Evolutionary conservation across 148 eudicot genomes (phyloP).

Genomic region (Cornus florida): DNA sequence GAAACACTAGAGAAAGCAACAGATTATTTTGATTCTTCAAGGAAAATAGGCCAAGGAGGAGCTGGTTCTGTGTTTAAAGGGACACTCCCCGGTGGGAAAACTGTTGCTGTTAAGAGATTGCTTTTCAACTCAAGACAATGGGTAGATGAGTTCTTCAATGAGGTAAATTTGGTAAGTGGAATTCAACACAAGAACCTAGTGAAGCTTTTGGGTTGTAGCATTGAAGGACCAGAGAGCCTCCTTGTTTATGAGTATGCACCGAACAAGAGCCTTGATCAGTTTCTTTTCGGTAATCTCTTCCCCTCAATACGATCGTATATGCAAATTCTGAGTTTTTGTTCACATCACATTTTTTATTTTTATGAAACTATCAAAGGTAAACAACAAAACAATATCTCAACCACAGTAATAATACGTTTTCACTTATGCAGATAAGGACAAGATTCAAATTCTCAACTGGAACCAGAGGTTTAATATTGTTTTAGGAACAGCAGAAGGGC

Average conservation of each 20-base stretch:
- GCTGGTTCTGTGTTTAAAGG: slow-evolving; percentile 75
- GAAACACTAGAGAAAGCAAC: slow-evolving; percentile 62
- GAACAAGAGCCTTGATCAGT: slow-evolving; percentile 64
- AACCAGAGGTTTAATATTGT: slow-evolving; percentile 47
- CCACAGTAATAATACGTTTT: neutral
- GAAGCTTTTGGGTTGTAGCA: slow-evolving; percentile 67
- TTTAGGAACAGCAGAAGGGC: slow-evolving; percentile 71
- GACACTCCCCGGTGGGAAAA: slow-evolving; percentile 43
- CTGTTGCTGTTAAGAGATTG: slow-evolving; percentile 66
- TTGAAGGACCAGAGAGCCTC: slow-evolving; percentile 73
- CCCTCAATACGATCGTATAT: neutral
- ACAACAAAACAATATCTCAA: neutral
- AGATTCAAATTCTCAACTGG: slow-evolving; percentile 42
- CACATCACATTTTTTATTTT: neutral
- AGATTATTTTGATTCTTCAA: slow-evolving; percentile 40
- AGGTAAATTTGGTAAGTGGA: slow-evolving; percentile 46
- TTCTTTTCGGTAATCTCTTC: slow-evolving; percentile 55
- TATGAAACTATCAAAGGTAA: neutral
- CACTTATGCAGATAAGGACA: slow-evolving; percentile 38
- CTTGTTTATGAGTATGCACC: slow-evolving; percentile 72
- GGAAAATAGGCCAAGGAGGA: slow-evolving; percentile 70
- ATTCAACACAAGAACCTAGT: slow-evolving; percentile 66
- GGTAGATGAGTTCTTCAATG: slow-evolving; percentile 55
- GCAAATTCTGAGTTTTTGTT: neutral
- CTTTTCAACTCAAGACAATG: slow-evolving; percentile 58